Evolutionary conservation across 345 rosid genomes (phyloP), one percentile per base, ranked within the genome.

Genomic region (Luvunga scandens): DNA sequence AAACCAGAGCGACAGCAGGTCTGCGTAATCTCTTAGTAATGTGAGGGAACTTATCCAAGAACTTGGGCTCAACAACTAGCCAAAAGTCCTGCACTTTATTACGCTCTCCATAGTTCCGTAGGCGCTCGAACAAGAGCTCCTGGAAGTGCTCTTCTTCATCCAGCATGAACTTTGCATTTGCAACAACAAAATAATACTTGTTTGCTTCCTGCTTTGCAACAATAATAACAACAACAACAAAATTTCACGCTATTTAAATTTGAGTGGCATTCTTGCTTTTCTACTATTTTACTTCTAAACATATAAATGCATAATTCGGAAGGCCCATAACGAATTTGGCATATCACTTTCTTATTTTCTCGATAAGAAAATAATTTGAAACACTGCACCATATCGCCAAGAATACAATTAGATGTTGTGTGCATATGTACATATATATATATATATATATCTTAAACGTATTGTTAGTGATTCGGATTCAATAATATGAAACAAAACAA

Each of bases 121-220:
- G 95, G 73, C 97, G 87, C 85, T 95, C 99, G 21, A 85, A 93
- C 86, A 95, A 25, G 22, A 76, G 93, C 88, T 95, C 99, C 87
- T 89, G 72, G 79, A 95, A 95, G 80, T 95, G 99, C 87, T 93
- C 99, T 83, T 95, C 99, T 86, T 95, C 99, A 71, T 95, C 99
- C 79, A 95, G 85, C 99, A 95, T 92, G 89, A 95, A 93, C 75
- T 95, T 93, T 2, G 99, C 98, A 64, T 93, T 95, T 0, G 99
- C 99, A 36, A 95, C 91, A 72, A 92, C 77, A 38, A 95, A 95
- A 79, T 89, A 83, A 63, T 91, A 95, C 84, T 88, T 93, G 9
- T 75, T 86, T 77, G 71, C 69, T 62, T 86, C 57, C 79, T 81
- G 76, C 90, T 88, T 84, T 16, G 73, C 71, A 48, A 27, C 14